phyloP scores from a whole-genome alignment of 805 yeast genomes.

The Ogataea minuta region DNA sequence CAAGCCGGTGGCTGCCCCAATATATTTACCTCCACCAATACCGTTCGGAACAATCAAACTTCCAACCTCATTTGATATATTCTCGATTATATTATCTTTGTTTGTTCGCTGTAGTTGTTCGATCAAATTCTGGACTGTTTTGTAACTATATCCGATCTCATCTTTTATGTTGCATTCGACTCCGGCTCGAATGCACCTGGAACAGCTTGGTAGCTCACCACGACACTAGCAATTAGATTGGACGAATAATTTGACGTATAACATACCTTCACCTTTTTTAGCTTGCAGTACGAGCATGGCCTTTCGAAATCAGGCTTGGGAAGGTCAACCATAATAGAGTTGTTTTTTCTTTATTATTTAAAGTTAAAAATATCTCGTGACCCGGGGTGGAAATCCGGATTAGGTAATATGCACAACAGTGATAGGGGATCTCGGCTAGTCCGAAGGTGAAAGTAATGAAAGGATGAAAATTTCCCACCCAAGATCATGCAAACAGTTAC shows the following conservation, averaged over 20 bases:
- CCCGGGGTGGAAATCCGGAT: background rate
- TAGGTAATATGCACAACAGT: background rate
- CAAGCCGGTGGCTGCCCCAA: slow-evolving; percentile 30
- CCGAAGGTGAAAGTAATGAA: background rate
- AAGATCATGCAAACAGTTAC: slow-evolving; percentile 14
- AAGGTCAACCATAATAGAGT: slow-evolving; percentile 2
- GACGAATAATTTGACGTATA: slow-evolving; percentile 7
- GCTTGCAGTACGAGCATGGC: slow-evolving; percentile 25
- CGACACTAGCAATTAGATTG: slow-evolving; percentile 19
- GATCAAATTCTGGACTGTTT: slow-evolving; percentile 20
- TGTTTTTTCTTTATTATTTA: background rate
- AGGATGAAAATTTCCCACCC: slow-evolving; percentile 1
- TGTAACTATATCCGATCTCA: slow-evolving; percentile 23
- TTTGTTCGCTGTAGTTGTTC: slow-evolving; percentile 12
- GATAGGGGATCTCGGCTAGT: slow-evolving; percentile 1
- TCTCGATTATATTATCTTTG: slow-evolving; percentile 21
- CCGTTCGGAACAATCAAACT: slow-evolving; percentile 22
- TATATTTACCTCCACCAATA: slow-evolving; percentile 21
- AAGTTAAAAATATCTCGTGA: background rate
- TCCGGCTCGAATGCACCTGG: slow-evolving; percentile 20
- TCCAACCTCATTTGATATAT: slow-evolving; percentile 27
- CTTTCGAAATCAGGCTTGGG: slow-evolving; percentile 20
- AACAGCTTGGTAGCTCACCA: slow-evolving; percentile 24
- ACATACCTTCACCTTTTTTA: slow-evolving; percentile 26
- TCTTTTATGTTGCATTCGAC: slow-evolving; percentile 22